Evolutionary conservation across 352 stramenopile species (phyloP).

Genomic region (Saprolegnia parasitica): DNA sequence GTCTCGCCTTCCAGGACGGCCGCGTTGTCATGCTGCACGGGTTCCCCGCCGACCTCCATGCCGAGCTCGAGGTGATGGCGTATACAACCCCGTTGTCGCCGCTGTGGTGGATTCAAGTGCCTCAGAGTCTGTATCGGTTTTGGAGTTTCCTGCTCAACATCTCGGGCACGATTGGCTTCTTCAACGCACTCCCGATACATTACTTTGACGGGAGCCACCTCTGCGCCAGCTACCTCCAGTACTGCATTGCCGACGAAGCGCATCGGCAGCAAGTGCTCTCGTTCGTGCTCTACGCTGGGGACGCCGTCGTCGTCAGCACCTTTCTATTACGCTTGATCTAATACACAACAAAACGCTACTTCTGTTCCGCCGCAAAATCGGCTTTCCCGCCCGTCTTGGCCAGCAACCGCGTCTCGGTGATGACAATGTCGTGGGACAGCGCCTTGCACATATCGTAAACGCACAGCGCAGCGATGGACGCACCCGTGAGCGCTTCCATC

Average conservation of each 20-base stretch:
- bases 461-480: slow-evolving; percentile 90
- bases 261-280: not conserved
- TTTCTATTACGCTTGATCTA: slow-evolving; percentile 16
- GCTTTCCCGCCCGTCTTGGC: slow-evolving; percentile 91
- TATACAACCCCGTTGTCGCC: slow-evolving; percentile 14
- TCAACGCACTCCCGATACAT: slow-evolving; percentile 27
- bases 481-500: slow-evolving; percentile 94
- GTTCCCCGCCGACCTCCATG: slow-evolving; percentile 21
- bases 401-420: slow-evolving; percentile 86
- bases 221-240: slow-evolving; percentile 22
- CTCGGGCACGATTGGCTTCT: slow-evolving; percentile 19
- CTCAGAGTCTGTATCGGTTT: slow-evolving; percentile 22
- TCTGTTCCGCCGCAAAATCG: slow-evolving; percentile 37
- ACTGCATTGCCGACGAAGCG: slow-evolving; percentile 12
- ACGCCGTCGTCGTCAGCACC: slow-evolving; percentile 9
- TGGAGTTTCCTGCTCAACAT: slow-evolving; percentile 27
- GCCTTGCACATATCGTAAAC: slow-evolving; percentile 99
- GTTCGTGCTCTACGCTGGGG: slow-evolving; percentile 12
- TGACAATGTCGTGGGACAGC: slow-evolving; percentile 93
- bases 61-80: slow-evolving; percentile 17
- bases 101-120: slow-evolving; percentile 18
- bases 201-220: slow-evolving; percentile 28
- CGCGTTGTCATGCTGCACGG: slow-evolving; percentile 17
- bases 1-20: slow-evolving; percentile 8
- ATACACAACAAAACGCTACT: not conserved